Evolutionary conservation across 345 rosid genomes (phyloP), one percentile per base, ranked within the genome.

Genomic region (Eutrema heterophyllum): DNA sequence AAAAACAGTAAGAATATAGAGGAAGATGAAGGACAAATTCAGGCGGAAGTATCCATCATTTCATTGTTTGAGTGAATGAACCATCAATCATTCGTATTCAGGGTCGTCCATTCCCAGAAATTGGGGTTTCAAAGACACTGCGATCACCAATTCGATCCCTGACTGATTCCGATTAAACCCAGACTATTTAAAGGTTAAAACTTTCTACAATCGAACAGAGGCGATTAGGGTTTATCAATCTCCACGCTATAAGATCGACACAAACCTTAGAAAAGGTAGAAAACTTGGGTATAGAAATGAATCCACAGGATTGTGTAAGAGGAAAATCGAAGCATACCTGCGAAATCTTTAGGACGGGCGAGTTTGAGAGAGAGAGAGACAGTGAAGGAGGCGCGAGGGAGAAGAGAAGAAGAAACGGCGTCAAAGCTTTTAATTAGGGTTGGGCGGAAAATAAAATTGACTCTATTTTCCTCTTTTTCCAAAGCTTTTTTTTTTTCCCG

Each of bases 401-500:
- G 67, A 18, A 7, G 32, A 7, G 32, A 21, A 26, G 55, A 39
- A 65, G 56, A 10, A 5, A 64, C 9, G 61, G 79, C 63, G 79
- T 40, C 2, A 16, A 57, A 36, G 32, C 8, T 49, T 11, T 63
- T 58, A 24, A 65, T 67, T 74, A 74, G 78, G 78, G 61, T 73
- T 66, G 65, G 9, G 18, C 11, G 5, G 32, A 24, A 41, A 30
- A 14, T 14, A 12, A 15, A 13, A 12, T 29, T 29, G 5, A 1
- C 1, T 55, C 8, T 21, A 0, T 12, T 60, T 26, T 21, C 26
- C 26, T 15, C 26, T 46, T 46, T 40, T 26, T 14, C 3, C 18
- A n/a, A n/a, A 44, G 8, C 18, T 30, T 15, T 43, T 9, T 9
- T 9, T 21, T 26, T 29, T 61, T 5, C 2, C 4, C 16, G 7